These are phyloP conservation scores for Thalassia testudinum DNA, from an alignment of 116 monocot genomes.

Conservation along the genomic window DNA sequence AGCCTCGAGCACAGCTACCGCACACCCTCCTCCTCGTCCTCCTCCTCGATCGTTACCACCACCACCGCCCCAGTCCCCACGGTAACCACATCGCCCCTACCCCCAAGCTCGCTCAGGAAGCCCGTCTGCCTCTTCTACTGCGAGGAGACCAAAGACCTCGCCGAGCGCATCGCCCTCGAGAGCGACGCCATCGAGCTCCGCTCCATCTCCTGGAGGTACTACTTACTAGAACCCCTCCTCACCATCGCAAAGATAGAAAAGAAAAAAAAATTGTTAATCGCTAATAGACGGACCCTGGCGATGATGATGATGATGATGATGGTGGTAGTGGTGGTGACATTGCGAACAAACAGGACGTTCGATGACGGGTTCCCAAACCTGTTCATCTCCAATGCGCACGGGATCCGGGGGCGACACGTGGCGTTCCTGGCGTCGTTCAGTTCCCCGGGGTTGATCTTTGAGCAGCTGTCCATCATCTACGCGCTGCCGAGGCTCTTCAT, in stretches of 20 bases:
- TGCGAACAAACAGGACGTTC: conserved; percentile 30
- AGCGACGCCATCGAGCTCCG: conserved; percentile 82
- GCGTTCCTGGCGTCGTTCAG: conserved; percentile 96
- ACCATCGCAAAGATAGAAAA: too few relatives aligned
- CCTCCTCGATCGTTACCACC: too few relatives aligned
- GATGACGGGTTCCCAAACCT: conserved; percentile 90
- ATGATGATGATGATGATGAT: too few relatives aligned
- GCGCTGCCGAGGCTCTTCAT: conserved; percentile 77
- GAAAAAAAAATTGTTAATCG: too few relatives aligned
- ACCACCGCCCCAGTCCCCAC: neutral
- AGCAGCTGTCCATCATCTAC: conserved; percentile 87
- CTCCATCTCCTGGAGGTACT: conserved; percentile 76
- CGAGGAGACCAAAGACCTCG: conserved; percentile 77
- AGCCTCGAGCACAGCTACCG: too few relatives aligned
- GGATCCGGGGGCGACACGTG: conserved; percentile 82
- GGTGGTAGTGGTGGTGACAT: too few relatives aligned
- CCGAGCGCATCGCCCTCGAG: conserved; percentile 58
- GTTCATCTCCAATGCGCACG: conserved; percentile 76
- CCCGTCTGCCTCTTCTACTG: conserved; percentile 74
- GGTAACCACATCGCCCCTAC: conserved; percentile 4
- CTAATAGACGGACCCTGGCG: too few relatives aligned
- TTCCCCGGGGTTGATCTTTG: conserved; percentile 85
- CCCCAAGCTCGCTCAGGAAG: conserved; percentile 36
- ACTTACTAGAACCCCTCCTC: too few relatives aligned
- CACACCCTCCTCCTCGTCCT: too few relatives aligned